Conservation (phyloP, 1,284 basidiomycete genomes). For the Neolentinus lepideus region DNA sequence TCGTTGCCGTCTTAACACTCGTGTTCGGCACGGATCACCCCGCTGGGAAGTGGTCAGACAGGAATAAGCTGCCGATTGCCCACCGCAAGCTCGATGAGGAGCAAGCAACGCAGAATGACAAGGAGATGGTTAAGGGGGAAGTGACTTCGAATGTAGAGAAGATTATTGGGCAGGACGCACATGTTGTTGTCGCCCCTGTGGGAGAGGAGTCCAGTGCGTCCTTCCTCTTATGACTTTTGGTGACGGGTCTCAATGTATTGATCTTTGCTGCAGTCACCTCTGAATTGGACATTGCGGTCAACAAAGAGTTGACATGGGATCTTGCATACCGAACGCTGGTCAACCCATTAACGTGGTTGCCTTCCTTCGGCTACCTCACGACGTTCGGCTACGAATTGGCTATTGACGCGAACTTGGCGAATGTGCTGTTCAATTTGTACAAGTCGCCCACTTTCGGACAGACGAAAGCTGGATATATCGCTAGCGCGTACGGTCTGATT, state of each 20-base stretch:
- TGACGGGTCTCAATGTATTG: too few species aligned
- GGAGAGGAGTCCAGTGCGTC: conserved; percentile 11
- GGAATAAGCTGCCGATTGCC: conserved; percentile 38
- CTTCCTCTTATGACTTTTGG: conserved; percentile 1
- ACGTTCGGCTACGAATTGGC: conserved; percentile 57
- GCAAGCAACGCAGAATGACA: background rate
- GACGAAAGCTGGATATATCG: conserved; percentile 45
- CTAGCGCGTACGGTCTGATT: conserved; percentile 40
- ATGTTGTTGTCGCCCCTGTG: conserved; percentile 17
- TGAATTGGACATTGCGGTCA: conserved; percentile 37
- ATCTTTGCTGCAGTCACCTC: background rate
- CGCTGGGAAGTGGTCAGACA: conserved; percentile 47
- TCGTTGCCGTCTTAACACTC: conserved; percentile 35
- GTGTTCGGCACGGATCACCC: conserved; percentile 57
- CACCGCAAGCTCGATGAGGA: conserved; percentile 11
- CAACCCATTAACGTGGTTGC: conserved; percentile 54
- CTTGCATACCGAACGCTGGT: conserved; percentile 28
- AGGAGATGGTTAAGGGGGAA: conserved; percentile 4
- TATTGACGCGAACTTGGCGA: conserved; percentile 50
- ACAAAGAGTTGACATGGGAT: conserved; percentile 36
- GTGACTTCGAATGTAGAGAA: conserved; percentile 19
- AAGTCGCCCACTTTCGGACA: conserved; percentile 30
- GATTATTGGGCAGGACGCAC: conserved; percentile 1
- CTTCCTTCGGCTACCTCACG: conserved; percentile 33
- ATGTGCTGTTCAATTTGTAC: conserved; percentile 36